Evolutionary conservation across 2,329 filamentous ascomycete species (phyloP).

Genomic region (Beauveria sp.): DNA sequence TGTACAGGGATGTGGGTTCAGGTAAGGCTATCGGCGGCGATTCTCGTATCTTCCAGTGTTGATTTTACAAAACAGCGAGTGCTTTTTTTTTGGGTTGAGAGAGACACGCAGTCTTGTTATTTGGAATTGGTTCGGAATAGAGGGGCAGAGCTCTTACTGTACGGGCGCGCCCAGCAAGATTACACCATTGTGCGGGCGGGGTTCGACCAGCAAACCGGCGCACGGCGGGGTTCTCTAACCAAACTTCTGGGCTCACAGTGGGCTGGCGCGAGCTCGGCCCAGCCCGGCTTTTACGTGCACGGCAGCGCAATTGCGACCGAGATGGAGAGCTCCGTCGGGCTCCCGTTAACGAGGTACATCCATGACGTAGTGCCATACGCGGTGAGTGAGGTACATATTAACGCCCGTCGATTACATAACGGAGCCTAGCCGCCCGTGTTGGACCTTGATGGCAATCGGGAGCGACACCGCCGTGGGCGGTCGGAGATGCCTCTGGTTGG

Average conservation of each 20-base stretch:
- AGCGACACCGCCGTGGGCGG: too few relatives aligned
- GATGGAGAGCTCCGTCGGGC: neutral
- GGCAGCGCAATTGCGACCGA: neutral
- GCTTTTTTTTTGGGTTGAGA: neutral
- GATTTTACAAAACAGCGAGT: neutral
- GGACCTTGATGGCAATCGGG: neutral
- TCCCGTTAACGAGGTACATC: neutral
- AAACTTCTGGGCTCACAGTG: too few relatives aligned
- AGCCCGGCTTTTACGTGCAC: neutral
- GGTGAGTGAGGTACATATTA: neutral
- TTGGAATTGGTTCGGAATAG: slow-evolving; percentile 2
- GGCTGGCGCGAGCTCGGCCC: neutral
- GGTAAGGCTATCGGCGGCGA: neutral
- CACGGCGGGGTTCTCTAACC: neutral
- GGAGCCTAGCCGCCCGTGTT: neutral
- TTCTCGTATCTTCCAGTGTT: slow-evolving; percentile 1
- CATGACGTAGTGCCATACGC: fast-evolving
- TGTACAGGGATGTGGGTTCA: neutral
- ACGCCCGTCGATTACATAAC: neutral
- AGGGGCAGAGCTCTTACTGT: neutral
- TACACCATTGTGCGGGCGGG: neutral
- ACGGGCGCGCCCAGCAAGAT: neutral
- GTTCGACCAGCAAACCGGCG: neutral
- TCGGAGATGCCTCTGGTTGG: neutral
- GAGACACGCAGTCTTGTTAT: slow-evolving; percentile 5